phyloP scores from a whole-genome alignment of 2,329 filamentous ascomycete species.

The Apiospora phragmitis region DNA sequence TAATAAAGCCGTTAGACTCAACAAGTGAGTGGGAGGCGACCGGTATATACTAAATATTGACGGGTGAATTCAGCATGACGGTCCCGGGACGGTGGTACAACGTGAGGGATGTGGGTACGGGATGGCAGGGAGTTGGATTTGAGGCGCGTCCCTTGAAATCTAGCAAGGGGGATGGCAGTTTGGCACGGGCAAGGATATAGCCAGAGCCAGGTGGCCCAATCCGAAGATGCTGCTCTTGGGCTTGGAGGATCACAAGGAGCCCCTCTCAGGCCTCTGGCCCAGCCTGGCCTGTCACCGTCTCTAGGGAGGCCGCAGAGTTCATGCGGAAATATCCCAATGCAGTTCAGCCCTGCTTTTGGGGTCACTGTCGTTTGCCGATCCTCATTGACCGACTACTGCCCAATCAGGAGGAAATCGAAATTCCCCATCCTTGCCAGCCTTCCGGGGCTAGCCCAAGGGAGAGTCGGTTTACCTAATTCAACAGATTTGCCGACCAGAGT shows the following conservation, averaged over 20 bases:
- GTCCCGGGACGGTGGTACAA: neutral
- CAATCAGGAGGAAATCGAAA: neutral
- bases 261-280: neutral
- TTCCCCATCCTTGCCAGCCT: neutral
- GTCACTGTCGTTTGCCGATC: conserved; percentile 1
- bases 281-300: neutral
- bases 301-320: neutral
- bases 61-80: neutral
- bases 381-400: neutral
- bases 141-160: neutral
- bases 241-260: neutral
- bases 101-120: neutral
- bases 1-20: neutral
- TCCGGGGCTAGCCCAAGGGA: neutral
- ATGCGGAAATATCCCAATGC: neutral
- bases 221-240: neutral
- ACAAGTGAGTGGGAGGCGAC: neutral
- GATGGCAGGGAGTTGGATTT: neutral
- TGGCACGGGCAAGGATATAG: neutral
- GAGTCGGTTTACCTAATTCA: neutral
- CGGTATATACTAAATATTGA: neutral
- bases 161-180: neutral
- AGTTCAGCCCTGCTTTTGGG: neutral
- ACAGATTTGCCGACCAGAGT: neutral
- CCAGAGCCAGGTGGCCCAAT: neutral